Conservation (phyloP, 83 land plant genomes). For the Larix sibirica region DNA sequence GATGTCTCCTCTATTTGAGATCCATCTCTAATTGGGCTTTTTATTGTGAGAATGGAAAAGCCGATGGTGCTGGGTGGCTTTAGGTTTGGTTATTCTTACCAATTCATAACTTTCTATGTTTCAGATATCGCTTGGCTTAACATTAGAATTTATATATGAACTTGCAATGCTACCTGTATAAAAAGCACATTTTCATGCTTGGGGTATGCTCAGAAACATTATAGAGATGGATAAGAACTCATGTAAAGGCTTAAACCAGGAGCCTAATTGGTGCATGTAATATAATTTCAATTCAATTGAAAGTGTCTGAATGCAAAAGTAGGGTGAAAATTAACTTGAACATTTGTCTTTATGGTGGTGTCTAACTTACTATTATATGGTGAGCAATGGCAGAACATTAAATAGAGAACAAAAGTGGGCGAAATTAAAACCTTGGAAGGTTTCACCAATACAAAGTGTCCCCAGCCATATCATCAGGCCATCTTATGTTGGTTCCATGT, state of each 20-base stretch:
- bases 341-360: background rate
- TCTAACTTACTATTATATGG: background rate
- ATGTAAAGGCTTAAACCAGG: background rate
- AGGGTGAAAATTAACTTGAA: background rate
- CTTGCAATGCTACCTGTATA: background rate
- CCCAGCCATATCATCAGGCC: conserved; percentile 4
- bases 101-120: background rate
- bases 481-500: background rate
- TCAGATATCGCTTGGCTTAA: background rate
- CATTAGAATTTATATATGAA: background rate
- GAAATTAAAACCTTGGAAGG: background rate
- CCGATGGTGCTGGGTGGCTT: background rate
- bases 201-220: background rate
- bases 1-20: background rate
- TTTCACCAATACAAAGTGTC: conserved; percentile 4
- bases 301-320: background rate
- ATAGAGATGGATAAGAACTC: background rate
- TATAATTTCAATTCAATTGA: background rate
- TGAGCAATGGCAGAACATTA: background rate
- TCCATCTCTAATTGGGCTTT: background rate
- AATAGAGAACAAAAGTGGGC: background rate
- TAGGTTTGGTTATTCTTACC: background rate
- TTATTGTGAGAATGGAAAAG: background rate
- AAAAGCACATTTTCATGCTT: background rate
- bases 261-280: background rate